Evolutionary conservation across 2,329 filamentous ascomycete genomes (phyloP).

Genomic region (Malbranchea cinnamomea): DNA sequence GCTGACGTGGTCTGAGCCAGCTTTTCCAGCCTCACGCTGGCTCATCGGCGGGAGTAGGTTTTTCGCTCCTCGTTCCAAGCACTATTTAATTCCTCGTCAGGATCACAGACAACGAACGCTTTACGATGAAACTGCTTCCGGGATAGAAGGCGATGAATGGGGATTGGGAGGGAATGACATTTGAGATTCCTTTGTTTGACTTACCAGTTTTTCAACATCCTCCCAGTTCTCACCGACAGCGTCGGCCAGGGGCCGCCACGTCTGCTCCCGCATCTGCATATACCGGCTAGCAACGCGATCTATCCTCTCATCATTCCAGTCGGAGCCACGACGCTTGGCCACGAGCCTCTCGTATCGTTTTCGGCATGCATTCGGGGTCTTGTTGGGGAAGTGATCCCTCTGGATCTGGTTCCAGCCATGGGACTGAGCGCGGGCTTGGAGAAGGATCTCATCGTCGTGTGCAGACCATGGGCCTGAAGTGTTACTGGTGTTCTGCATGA

Average conservation of each 20-base stretch:
- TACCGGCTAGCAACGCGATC: slow-evolving; percentile 64
- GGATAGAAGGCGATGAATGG: background rate
- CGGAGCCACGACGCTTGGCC: slow-evolving; percentile 55
- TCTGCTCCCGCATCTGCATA: slow-evolving; percentile 62
- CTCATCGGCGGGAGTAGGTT: slow-evolving; percentile 10
- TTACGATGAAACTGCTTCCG: background rate
- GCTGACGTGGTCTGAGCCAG: slow-evolving; percentile 6
- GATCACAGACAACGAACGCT: no score
- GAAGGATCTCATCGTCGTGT: slow-evolving; percentile 58
- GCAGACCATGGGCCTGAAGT: slow-evolving; percentile 50
- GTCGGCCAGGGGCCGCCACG: slow-evolving; percentile 64
- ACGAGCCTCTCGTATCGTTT: slow-evolving; percentile 77
- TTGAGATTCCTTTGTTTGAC: slow-evolving; percentile 23
- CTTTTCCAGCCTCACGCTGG: slow-evolving; percentile 7
- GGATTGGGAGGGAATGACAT: background rate
- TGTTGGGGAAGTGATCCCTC: slow-evolving; percentile 57
- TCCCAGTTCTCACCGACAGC: slow-evolving; percentile 40
- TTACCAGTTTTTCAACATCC: slow-evolving; percentile 69
- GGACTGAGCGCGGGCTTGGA: slow-evolving; percentile 55
- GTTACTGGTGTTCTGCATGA: slow-evolving; percentile 7
- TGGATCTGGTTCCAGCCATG: slow-evolving; percentile 78
- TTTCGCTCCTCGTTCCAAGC: slow-evolving; percentile 13
- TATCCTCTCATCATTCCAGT: slow-evolving; percentile 64
- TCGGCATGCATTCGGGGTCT: slow-evolving; percentile 69
- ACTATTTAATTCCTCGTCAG: slow-evolving; percentile 7